Evolutionary conservation across 495 filamentous ascomycete species (phyloP), one percentile per base, ranked within the genome.

Genomic region (Penicillium lividum): DNA sequence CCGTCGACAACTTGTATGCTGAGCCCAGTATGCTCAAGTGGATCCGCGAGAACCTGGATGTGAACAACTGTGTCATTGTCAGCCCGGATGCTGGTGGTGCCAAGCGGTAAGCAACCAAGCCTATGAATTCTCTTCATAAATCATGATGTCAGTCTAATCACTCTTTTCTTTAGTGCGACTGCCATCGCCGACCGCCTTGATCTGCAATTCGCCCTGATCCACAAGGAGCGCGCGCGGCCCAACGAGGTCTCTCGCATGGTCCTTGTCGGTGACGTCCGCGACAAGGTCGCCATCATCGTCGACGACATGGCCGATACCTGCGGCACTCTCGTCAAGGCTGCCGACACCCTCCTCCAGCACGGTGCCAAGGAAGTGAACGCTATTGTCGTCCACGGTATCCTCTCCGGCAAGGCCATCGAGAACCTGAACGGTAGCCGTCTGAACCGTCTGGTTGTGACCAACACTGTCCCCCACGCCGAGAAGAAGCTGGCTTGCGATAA

Each of bases 181-280:
- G 91, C 88, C 8, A 97, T 98, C 56, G 94, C 94, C 53, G 95
- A 98, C 72, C 88, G 92, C 25, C 85, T 98, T 47, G 92, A 97
- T 68, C 86, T 93, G 53, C 89, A 89, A 62, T 98, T 98, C 74
- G 94, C 94, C n/a, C 86, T 98, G 33, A 98, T 98, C 68, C 94
- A 98, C 85, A 98, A 98, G 77, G 93, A 98, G 76, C 92, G 94
- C 53, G 89, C 93, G 1, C 84, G 92, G 25, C 93, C 94, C 53
- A 97, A 97, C 71, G 94, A 97, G 73, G 93, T 98, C 60, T 91
- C 89, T 22, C 89, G 89, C 65, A 98, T 98, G 94, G 92, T 96
- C 15, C 83, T 92, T 28, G 86, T 86, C 54, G 85, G 84, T 42
- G 84, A 84, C 59, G 82, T 88, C 34, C 74, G 76, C 46, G 82